Percentiles rank a stretch among this genome's conserved stretches.
phyloP scores from a whole-genome alignment of 345 rosid genomes.

The Jatropha curcas region DNA sequence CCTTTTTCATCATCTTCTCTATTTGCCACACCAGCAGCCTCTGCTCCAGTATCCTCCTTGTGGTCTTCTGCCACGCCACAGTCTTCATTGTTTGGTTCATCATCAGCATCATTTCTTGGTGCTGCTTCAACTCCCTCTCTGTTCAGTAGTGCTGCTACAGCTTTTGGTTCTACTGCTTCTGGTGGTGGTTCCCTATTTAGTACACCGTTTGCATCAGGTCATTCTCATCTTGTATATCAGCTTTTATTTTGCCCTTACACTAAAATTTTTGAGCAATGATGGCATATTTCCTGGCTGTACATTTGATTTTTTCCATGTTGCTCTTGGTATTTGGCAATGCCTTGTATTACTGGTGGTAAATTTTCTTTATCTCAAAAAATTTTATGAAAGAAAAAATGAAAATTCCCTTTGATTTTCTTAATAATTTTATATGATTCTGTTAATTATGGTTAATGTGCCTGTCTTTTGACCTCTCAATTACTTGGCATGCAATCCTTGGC shows the following conservation, averaged over 20 bases:
- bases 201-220: constrained; percentile 67
- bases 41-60: constrained; percentile 61
- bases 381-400: not conserved
- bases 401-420: not conserved
- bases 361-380: not conserved
- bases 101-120: constrained; percentile 40
- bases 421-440: not conserved
- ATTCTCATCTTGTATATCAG: constrained; percentile 1
- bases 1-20: constrained; percentile 49
- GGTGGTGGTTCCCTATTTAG: constrained; percentile 57
- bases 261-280: not conserved
- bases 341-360: not conserved
- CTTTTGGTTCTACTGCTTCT: constrained; percentile 48
- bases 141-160: constrained; percentile 45
- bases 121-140: too few relatives aligned
- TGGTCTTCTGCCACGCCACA: constrained; percentile 49
- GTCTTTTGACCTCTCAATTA: not conserved
- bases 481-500: not conserved
- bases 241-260: not conserved
- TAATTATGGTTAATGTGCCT: not conserved
- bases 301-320: not conserved
- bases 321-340: not conserved
- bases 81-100: constrained; percentile 36
- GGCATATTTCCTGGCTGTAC: not conserved
- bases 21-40: constrained; percentile 65